These are phyloP conservation scores for Hanseniaspora sp. DNA, from an alignment of 1,139 yeast genomes.

Conservation along the genomic window DNA sequence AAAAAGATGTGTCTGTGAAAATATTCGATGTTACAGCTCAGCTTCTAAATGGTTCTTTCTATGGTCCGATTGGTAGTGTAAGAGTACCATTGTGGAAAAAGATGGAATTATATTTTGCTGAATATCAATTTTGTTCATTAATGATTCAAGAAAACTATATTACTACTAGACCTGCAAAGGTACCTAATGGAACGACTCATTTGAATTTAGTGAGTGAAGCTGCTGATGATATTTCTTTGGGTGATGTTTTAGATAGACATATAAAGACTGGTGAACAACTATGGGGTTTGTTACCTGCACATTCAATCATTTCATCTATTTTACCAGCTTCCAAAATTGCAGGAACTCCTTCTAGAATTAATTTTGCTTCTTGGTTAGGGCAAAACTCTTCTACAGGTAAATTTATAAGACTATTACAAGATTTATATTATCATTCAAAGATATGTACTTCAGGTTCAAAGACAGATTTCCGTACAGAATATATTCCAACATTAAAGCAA, in stretches of 20 bases:
- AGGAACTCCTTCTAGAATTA: slow-evolving; percentile 61
- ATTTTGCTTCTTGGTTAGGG: slow-evolving; percentile 82
- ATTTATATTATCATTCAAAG: slow-evolving; percentile 77
- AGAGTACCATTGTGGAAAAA: slow-evolving; percentile 62
- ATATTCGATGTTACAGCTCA: slow-evolving; percentile 85
- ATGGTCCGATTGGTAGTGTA: slow-evolving; percentile 39
- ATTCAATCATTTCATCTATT: slow-evolving; percentile 79
- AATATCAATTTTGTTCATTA: slow-evolving; percentile 85
- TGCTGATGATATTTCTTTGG: slow-evolving; percentile 71
- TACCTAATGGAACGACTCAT: slow-evolving; percentile 38
- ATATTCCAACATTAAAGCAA: slow-evolving; percentile 53
- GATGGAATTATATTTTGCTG: slow-evolving; percentile 83
- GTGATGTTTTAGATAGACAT: slow-evolving; percentile 67
- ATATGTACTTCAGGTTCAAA: slow-evolving; percentile 69
- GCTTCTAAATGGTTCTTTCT: slow-evolving; percentile 52
- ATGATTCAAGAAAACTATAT: slow-evolving; percentile 94
- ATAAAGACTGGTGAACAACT: slow-evolving; percentile 89
- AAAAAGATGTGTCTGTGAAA: slow-evolving; percentile 78
- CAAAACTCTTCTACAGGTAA: slow-evolving; percentile 79
- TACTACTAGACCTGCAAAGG: slow-evolving; percentile 44
- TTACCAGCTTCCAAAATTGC: slow-evolving; percentile 67
- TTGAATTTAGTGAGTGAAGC: slow-evolving; percentile 62
- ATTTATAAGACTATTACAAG: slow-evolving; percentile 68
- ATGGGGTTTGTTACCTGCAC: slow-evolving; percentile 91
- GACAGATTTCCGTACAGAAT: slow-evolving; percentile 63